phyloP scores from a whole-genome alignment of 352 stramenopile genomes.

The Phytophthora palmivora region DNA sequence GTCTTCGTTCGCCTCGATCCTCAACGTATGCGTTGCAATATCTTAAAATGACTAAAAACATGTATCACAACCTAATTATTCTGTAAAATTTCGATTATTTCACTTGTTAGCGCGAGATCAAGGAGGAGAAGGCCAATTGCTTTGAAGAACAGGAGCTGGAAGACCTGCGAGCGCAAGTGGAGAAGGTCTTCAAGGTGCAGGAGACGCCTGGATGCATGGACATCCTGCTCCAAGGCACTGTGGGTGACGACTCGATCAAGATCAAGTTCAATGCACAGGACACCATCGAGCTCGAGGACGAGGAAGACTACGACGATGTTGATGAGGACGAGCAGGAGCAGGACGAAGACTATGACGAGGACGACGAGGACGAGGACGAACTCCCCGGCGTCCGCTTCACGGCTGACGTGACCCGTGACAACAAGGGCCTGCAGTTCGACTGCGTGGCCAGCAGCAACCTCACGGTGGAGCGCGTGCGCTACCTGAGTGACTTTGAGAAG shows the following conservation, averaged over 20 bases:
- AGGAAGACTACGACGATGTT: constrained; percentile 56
- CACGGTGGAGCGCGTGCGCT: constrained; percentile 81
- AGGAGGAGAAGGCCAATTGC: constrained; percentile 88
- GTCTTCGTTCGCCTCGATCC: constrained; percentile 33
- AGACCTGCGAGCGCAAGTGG: constrained; percentile 70
- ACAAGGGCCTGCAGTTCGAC: constrained; percentile 83
- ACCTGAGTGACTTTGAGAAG: constrained; percentile 60
- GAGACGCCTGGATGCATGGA: constrained; percentile 74
- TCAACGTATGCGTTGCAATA: constrained; percentile 23
- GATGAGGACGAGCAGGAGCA: constrained; percentile 50
- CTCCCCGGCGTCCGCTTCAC: constrained; percentile 82
- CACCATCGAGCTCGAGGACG: constrained; percentile 73
- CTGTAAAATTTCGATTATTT: not conserved
- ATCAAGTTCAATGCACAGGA: constrained; percentile 88
- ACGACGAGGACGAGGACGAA: constrained; percentile 73
- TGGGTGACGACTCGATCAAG: constrained; percentile 63
- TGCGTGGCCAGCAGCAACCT: constrained; percentile 84
- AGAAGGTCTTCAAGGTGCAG: constrained; percentile 68
- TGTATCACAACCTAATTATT: not conserved
- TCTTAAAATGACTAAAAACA: not conserved
- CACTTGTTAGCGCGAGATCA: constrained; percentile 62
- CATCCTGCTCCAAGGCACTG: constrained; percentile 60
- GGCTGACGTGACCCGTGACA: constrained; percentile 72
- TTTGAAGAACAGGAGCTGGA: constrained; percentile 80
- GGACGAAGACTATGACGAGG: constrained; percentile 48